A percentile compares a stretch with the other conserved stretches of the same genome.
These are phyloP conservation scores for Xylaria multiplex DNA, from an alignment of 2,329 filamentous ascomycete genomes.

Conservation along the genomic window DNA sequence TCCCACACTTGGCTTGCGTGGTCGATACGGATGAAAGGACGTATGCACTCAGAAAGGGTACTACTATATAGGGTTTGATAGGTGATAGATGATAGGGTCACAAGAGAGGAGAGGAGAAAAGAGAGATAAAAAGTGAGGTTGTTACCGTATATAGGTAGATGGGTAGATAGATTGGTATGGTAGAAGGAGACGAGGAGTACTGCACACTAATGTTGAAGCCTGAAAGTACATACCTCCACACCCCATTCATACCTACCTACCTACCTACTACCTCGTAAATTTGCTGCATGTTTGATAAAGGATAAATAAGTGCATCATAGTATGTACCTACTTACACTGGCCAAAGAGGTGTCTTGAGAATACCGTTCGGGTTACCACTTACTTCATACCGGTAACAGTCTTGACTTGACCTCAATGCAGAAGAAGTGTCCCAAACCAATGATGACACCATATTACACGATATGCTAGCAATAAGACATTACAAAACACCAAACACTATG, in stretches of 20 bases:
- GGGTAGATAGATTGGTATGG: not conserved
- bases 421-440: conserved; percentile 9
- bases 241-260: not conserved
- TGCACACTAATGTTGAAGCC: conserved; percentile 2
- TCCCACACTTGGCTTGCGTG: conserved; percentile 32
- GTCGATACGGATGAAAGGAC: conserved; percentile 32
- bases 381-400: not conserved
- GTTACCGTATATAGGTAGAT: not conserved
- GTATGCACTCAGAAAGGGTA: not conserved
- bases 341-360: not conserved
- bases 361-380: not conserved
- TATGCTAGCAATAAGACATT: conserved; percentile 24
- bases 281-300: not conserved
- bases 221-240: not conserved
- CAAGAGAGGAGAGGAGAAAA: not conserved
- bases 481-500: conserved; percentile 3
- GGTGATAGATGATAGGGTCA: not conserved
- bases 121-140: not conserved
- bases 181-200: not conserved
- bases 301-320: not conserved
- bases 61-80: conserved; percentile 8
- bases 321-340: not conserved
- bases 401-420: conserved; percentile 10
- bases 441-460: conserved; percentile 35
- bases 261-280: not conserved